Conservation (phyloP, 768 basidiomycete species). For the Mycena maculata region DNA sequence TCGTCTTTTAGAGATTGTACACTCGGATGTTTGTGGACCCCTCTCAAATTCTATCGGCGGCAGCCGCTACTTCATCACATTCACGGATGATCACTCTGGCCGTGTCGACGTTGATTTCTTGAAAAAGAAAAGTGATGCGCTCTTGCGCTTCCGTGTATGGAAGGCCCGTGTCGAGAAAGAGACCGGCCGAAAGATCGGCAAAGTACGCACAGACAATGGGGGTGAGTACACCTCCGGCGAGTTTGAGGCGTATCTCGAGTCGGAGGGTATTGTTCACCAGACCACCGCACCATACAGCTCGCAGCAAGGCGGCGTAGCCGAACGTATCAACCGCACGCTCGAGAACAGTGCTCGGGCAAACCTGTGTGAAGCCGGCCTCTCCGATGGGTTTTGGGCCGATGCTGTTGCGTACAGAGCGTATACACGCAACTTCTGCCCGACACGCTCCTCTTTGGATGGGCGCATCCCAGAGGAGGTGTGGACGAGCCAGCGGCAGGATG, state of each 20-base stretch:
- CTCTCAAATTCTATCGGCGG: slow-evolving; percentile 2
- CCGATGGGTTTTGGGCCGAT: slow-evolving; percentile 5
- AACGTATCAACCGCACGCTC: slow-evolving; percentile 2
- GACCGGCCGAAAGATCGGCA: not conserved
- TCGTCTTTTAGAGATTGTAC: slow-evolving; percentile 17
- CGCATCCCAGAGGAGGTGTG: slow-evolving; percentile 10
- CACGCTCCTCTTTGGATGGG: slow-evolving; percentile 3
- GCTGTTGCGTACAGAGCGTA: not conserved
- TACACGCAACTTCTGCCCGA: slow-evolving; percentile 6
- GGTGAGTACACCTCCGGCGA: not conserved
- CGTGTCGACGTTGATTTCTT: slow-evolving; percentile 4
- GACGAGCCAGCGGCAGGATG: not conserved
- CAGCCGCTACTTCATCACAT: slow-evolving; percentile 6
- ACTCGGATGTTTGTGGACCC: slow-evolving; percentile 1
- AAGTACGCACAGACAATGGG: not conserved
- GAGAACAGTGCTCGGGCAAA: slow-evolving; percentile 4
- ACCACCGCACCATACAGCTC: slow-evolving; percentile 2
- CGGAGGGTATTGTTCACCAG: slow-evolving; percentile 3
- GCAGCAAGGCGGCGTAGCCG: not conserved
- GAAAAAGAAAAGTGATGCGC: not conserved
- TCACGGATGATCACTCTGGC: not conserved
- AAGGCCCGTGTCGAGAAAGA: slow-evolving; percentile 1
- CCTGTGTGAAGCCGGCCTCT: not conserved
- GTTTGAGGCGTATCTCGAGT: not conserved
- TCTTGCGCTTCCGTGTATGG: not conserved